Conservation (phyloP, 768 basidiomycete genomes). For the Mycena leptocephala region DNA sequence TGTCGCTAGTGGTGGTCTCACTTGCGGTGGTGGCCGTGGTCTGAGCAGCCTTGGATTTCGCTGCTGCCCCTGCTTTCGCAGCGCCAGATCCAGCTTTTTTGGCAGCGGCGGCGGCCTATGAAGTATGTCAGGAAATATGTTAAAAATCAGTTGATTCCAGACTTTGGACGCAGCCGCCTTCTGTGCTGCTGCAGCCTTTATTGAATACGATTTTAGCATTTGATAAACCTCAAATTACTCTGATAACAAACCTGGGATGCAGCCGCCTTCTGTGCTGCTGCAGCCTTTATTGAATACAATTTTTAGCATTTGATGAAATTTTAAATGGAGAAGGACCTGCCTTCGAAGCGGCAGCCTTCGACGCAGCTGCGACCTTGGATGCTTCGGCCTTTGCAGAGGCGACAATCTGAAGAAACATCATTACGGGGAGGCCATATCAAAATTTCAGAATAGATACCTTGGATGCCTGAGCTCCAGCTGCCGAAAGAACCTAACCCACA, state of each 20-base stretch:
- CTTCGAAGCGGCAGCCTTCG: neutral
- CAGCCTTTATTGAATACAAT: neutral
- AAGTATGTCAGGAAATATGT: neutral
- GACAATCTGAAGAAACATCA: neutral
- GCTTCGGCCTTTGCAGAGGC: neutral
- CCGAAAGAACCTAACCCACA: constrained; percentile 4
- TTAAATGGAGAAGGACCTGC: neutral
- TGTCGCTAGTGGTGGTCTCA: neutral
- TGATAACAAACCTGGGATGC: too few relatives aligned
- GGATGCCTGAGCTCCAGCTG: constrained; percentile 19
- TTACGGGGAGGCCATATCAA: neutral
- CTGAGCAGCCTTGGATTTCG: constrained; percentile 16
- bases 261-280: constrained; percentile 25
- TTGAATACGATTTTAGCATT: neutral
- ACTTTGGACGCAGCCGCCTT: constrained; percentile 27
- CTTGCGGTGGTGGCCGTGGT: neutral
- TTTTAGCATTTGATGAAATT: neutral
- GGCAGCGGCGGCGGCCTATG: constrained; percentile 11
- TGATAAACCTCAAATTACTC: too few relatives aligned
- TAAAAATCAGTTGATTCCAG: neutral
- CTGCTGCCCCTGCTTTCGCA: constrained; percentile 25
- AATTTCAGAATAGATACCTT: neutral
- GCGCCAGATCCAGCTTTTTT: constrained; percentile 20
- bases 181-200: constrained; percentile 8
- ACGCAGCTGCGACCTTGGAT: constrained; percentile 16